phyloP scores from a whole-genome alignment of 1,284 basidiomycete genomes.

The Rugosomyces carneus region DNA sequence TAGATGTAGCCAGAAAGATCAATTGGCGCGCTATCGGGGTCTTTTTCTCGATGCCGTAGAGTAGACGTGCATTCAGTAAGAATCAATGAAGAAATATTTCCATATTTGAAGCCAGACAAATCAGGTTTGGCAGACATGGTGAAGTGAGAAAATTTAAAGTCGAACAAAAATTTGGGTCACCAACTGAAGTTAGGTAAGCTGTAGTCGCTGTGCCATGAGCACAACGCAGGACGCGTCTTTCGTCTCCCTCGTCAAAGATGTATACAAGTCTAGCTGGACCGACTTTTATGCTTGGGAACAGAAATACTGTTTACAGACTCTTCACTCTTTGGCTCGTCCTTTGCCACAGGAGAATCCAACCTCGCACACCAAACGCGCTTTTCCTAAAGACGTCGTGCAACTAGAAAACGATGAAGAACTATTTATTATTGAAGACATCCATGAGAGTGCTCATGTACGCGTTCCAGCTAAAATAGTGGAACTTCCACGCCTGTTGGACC shows the following conservation, averaged over 20 bases:
- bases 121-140: conserved; percentile 48
- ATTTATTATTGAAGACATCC: conserved; percentile 13
- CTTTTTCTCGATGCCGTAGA: conserved; percentile 79
- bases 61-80: conserved; percentile 75
- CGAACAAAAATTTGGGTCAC: conserved; percentile 6
- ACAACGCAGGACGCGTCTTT: neutral
- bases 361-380: neutral
- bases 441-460: neutral
- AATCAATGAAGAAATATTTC: conserved; percentile 83
- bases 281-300: conserved; percentile 19
- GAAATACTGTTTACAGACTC: conserved; percentile 12
- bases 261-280: conserved; percentile 14
- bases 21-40: conserved; percentile 95
- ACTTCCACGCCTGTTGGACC: conserved; percentile 17
- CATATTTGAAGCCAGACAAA: conserved; percentile 85
- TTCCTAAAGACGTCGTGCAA: neutral
- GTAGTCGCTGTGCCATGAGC: neutral
- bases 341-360: neutral
- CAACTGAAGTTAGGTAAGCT: conserved; percentile 8
- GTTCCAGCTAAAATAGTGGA: conserved; percentile 6
- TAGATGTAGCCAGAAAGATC: conserved; percentile 88
- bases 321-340: conserved; percentile 14
- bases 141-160: neutral
- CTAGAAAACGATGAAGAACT: conserved; percentile 6
- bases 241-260: conserved; percentile 4